These are phyloP conservation scores for Calocera viscosa DNA, from an alignment of 768 basidiomycete species.

Conservation along the genomic window DNA sequence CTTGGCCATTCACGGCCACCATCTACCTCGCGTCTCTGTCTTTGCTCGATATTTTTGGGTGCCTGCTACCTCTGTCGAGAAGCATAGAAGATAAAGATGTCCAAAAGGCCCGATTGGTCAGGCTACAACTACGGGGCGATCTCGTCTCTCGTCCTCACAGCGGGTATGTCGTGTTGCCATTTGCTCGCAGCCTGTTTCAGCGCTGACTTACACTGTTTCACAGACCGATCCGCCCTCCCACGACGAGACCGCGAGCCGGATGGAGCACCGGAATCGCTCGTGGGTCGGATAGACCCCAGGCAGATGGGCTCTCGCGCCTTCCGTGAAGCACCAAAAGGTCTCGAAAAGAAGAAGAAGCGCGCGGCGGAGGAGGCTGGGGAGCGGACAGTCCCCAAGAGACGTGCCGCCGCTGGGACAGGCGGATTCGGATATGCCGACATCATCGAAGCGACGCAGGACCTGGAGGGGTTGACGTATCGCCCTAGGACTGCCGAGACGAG, in stretches of 20 bases:
- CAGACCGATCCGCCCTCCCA: constrained; percentile 60
- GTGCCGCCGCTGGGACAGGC: constrained; percentile 34
- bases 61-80: not conserved
- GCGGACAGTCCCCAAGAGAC: constrained; percentile 44
- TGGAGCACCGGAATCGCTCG: constrained; percentile 86
- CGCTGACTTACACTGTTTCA: not conserved
- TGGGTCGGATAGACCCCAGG: constrained; percentile 73
- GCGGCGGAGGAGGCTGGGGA: constrained; percentile 47
- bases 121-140: constrained; percentile 95
- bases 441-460: constrained; percentile 83
- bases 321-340: constrained; percentile 70
- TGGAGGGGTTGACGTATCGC: constrained; percentile 85
- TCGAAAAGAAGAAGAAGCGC: constrained; percentile 90
- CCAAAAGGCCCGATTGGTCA: constrained; percentile 62
- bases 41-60: not conserved
- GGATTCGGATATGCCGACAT: constrained; percentile 81
- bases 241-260: constrained; percentile 92
- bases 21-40: not conserved
- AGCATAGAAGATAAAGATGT: constrained; percentile 10
- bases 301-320: constrained; percentile 90
- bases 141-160: constrained; percentile 87
- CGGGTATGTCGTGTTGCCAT: constrained; percentile 31
- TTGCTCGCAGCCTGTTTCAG: constrained; percentile 7
- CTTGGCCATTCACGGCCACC: not conserved
- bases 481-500: constrained; percentile 90